Base-by-base conservation (phyloP, 176 grass and related monocot species). In the Musa schizocarpa region DNA sequence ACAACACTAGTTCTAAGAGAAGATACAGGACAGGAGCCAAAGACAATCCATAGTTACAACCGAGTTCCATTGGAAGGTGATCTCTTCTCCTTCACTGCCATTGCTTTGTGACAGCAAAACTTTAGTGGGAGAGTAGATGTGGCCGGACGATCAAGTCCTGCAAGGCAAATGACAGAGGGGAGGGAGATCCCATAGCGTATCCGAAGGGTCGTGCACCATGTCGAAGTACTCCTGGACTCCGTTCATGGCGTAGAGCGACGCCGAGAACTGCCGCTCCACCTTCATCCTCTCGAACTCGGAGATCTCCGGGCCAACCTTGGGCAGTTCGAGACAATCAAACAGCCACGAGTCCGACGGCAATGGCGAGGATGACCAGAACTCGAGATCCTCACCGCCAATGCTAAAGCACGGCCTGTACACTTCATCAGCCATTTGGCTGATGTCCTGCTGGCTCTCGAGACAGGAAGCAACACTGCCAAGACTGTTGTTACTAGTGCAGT, bases 191-290 rank as follows among this genome's bases (percentile, higher is more conserved):
- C 90, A 92, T 49, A 86, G 53, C 49, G 81, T n/a, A 34, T 92
- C 90, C 24, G 80, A 89, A 68, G 86, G 78, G 58, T 90, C 86
- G 21, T 87, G 54, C 85, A 92, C 76, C 78, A 57, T 79, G 57
- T 96, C 87, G 62, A 88, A 87, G 82, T 92, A 96, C 85, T 96
- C 90, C 53, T 92, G 89, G 68, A 96, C 78, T 43, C 89, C 86
- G 77, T 88, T 92, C 71, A 92, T 92, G 75, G 83, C 81, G 81
- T 92, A 88, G 50, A 92, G 86, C 19, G 89, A 92, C 24, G 86
- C 86, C 50, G 89, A 92, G 81, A 88, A 84, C 68, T 87, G 86
- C 55, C 86, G 78, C 81, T 92, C 89, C 78, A 92, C 84, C 87
- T 87, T 90, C 74, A 92, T 92, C 78, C 90, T 87, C 54, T 96